Evolutionary conservation across 2,329 filamentous ascomycete species (phyloP).

Genomic region (Fusarium anguioides): DNA sequence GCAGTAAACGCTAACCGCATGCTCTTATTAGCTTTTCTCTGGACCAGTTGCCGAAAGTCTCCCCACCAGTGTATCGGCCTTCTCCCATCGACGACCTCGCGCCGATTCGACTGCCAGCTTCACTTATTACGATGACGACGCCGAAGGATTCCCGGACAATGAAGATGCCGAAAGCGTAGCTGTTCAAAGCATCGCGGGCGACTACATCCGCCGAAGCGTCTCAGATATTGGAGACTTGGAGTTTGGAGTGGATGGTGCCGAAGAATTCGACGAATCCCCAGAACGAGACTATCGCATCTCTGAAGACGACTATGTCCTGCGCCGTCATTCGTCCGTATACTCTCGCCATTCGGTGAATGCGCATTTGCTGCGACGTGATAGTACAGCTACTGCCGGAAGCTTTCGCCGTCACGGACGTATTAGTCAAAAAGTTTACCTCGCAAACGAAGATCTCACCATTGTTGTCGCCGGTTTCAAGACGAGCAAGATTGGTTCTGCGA

Average conservation of each 20-base stretch:
- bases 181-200: constrained; percentile 36
- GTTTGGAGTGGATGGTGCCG: constrained; percentile 54
- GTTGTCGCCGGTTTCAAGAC: constrained; percentile 93
- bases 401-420: constrained; percentile 70
- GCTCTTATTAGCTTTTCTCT: constrained; percentile 74
- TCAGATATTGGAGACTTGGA: constrained; percentile 56
- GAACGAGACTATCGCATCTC: constrained; percentile 56
- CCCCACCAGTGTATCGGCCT: constrained; percentile 93
- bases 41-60: constrained; percentile 95
- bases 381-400: constrained; percentile 75
- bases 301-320: constrained; percentile 61
- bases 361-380: constrained; percentile 78
- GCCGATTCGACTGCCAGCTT: constrained; percentile 91
- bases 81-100: constrained; percentile 83
- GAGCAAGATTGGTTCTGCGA: constrained; percentile 72
- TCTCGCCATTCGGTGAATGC: constrained; percentile 68
- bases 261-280: constrained; percentile 53
- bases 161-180: constrained; percentile 48
- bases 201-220: constrained; percentile 47
- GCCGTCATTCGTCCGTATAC: constrained; percentile 71
- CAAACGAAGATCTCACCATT: constrained; percentile 92
- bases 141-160: constrained; percentile 51
- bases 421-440: constrained; percentile 92
- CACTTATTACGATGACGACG: constrained; percentile 82
- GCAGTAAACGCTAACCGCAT: background rate